These are phyloP conservation scores for Cyclotella cryptica DNA, from an alignment of 108 stramenopile species.

Conservation along the genomic window DNA sequence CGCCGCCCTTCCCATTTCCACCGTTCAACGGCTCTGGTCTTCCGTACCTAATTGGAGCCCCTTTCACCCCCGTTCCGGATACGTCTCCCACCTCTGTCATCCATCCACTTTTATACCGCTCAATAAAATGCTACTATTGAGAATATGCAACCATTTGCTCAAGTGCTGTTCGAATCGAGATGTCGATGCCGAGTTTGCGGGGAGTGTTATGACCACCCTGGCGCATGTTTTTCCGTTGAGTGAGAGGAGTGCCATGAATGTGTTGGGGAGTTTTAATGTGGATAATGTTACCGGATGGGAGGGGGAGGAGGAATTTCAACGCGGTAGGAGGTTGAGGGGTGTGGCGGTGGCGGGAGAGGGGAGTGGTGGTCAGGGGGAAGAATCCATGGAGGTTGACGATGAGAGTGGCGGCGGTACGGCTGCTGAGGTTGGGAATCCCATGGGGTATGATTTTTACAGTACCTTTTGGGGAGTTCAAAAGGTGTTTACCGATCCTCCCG, in stretches of 20 bases:
- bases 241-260: constrained; percentile 76
- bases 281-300: constrained; percentile 31
- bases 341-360: not conserved
- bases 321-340: not conserved
- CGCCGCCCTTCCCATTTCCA: constrained; percentile 2
- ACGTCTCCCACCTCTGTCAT: constrained; percentile 52
- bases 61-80: constrained; percentile 26
- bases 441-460: constrained; percentile 69
- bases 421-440: not conserved
- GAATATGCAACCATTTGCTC: constrained; percentile 70
- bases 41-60: constrained; percentile 34
- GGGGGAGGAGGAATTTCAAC: constrained; percentile 30
- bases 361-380: not conserved
- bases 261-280: constrained; percentile 72
- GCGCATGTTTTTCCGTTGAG: constrained; percentile 72
- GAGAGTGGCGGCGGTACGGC: not conserved
- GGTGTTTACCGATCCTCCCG: constrained; percentile 75
- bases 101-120: constrained; percentile 24
- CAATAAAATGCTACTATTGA: constrained; percentile 59
- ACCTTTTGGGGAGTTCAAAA: constrained; percentile 86
- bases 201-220: constrained; percentile 64
- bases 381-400: constrained; percentile 1
- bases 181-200: constrained; percentile 60
- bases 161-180: constrained; percentile 37
- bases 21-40: constrained; percentile 7